phyloP scores from a whole-genome alignment of 208 protist genomes.

The Acanthamoeba pearcei region DNA sequence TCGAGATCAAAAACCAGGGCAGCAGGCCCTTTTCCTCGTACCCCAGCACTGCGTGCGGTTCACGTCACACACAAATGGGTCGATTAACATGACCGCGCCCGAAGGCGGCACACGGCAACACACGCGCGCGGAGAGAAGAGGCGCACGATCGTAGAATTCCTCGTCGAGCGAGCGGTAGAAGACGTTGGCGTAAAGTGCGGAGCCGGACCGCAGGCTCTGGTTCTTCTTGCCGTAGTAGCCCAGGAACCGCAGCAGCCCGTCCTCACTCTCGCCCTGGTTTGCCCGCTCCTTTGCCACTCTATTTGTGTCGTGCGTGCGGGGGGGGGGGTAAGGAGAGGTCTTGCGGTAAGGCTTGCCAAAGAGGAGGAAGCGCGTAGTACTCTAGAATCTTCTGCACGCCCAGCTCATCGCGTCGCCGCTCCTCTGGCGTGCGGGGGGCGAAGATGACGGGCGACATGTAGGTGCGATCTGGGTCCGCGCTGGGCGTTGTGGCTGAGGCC shows the following conservation, averaged over 20 bases:
- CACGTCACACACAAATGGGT: neutral
- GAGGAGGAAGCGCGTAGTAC: neutral
- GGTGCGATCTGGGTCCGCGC: neutral
- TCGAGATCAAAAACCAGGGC: conserved; percentile 23
- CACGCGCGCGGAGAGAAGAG: neutral
- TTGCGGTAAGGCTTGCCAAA: neutral
- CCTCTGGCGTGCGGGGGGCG: neutral
- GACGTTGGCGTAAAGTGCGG: conserved; percentile 15
- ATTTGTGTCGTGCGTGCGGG: neutral
- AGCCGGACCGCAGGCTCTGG: neutral
- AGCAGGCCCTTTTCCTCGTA: conserved; percentile 35
- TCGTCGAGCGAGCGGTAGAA: conserved; percentile 37
- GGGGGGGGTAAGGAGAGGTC: neutral
- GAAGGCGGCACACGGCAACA: neutral
- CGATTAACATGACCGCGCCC: too few species aligned
- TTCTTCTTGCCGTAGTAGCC: conserved; percentile 56
- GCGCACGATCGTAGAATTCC: conserved; percentile 30
- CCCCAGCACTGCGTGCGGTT: neutral
- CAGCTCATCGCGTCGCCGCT: conserved; percentile 1
- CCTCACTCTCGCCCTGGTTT: neutral
- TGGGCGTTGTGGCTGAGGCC: too few species aligned
- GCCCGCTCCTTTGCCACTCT: conserved; percentile 20
- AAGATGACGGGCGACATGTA: conserved; percentile 14
- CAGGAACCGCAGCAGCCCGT: conserved; percentile 15
- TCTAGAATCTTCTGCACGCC: conserved; percentile 34